Evolutionary conservation across 1,284 basidiomycete genomes (phyloP).

Genomic region (Malassezia slooffiae): DNA sequence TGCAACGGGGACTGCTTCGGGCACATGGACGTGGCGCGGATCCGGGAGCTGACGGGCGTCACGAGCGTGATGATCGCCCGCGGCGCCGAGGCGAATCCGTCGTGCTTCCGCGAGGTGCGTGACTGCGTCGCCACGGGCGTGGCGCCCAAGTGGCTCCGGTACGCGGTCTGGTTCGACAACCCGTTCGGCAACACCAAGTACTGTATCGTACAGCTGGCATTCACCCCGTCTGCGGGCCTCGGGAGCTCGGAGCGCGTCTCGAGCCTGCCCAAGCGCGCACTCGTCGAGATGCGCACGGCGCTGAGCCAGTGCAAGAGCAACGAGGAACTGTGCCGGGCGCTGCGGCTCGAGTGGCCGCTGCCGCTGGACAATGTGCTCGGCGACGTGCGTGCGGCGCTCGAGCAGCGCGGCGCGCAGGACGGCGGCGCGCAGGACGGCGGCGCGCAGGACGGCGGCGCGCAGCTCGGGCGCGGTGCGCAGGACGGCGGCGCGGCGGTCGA

Average conservation of each 20-base stretch:
- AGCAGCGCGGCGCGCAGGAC: too few relatives aligned
- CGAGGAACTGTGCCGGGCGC: conserved; percentile 7
- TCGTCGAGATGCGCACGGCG: conserved; percentile 1
- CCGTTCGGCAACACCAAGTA: conserved; percentile 83
- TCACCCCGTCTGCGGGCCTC: conserved; percentile 23
- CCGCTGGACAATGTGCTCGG: background rate
- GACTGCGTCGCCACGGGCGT: conserved; percentile 28
- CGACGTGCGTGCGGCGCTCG: too few relatives aligned
- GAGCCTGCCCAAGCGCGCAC: conserved; percentile 8
- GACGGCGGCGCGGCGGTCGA: too few relatives aligned
- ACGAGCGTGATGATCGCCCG: conserved; percentile 91
- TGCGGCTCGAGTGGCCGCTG: conserved; percentile 8
- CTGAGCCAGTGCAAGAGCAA: conserved; percentile 7
- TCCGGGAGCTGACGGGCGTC: conserved; percentile 60
- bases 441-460: too few relatives aligned
- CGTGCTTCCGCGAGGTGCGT: conserved; percentile 59
- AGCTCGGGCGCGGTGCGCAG: too few relatives aligned
- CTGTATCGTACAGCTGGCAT: conserved; percentile 54
- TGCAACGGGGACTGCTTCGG: conserved; percentile 88
- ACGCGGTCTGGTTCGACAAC: conserved; percentile 51
- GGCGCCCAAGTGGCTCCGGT: conserved; percentile 35
- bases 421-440: too few relatives aligned
- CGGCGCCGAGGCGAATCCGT: conserved; percentile 82
- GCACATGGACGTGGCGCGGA: conserved; percentile 63
- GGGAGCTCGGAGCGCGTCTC: conserved; percentile 4